phyloP scores from a whole-genome alignment of 768 basidiomycete genomes.

The Calvatia gigantea region DNA sequence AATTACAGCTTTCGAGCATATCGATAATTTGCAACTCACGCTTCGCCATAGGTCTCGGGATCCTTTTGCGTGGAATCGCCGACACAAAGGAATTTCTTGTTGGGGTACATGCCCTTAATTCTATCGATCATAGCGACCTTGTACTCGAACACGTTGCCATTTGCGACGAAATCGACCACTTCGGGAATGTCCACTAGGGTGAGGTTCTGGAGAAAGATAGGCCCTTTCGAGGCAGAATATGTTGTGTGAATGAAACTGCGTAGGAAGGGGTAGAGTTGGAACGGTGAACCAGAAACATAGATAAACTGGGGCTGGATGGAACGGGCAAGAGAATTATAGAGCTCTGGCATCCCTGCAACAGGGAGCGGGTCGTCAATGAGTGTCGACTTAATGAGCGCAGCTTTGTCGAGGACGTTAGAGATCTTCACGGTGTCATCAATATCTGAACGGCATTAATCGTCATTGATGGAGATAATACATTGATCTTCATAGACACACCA shows the following conservation, averaged over 20 bases:
- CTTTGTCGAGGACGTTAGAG: conserved; percentile 33
- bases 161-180: conserved; percentile 25
- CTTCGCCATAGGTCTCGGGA: conserved; percentile 40
- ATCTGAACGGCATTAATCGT: too few species aligned
- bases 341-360: conserved; percentile 43
- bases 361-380: conserved; percentile 36
- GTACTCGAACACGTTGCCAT: conserved; percentile 24
- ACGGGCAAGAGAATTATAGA: conserved; percentile 34
- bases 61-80: conserved; percentile 46
- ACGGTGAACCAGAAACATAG: too few species aligned
- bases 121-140: conserved; percentile 34
- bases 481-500: conserved; percentile 23
- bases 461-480: background rate
- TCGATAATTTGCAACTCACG: conserved; percentile 33
- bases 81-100: conserved; percentile 37
- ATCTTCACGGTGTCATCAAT: conserved; percentile 44
- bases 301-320: conserved; percentile 39
- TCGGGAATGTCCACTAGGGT: conserved; percentile 28
- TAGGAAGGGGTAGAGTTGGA: conserved; percentile 44
- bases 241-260: conserved; percentile 33
- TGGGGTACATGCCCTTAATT: conserved; percentile 38
- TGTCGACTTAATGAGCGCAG: conserved; percentile 31
- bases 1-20: too few species aligned
- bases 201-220: conserved; percentile 35
- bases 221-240: conserved; percentile 35